phyloP scores from a whole-genome alignment of 75 land plant genomes.

The Gnetum montanum region DNA sequence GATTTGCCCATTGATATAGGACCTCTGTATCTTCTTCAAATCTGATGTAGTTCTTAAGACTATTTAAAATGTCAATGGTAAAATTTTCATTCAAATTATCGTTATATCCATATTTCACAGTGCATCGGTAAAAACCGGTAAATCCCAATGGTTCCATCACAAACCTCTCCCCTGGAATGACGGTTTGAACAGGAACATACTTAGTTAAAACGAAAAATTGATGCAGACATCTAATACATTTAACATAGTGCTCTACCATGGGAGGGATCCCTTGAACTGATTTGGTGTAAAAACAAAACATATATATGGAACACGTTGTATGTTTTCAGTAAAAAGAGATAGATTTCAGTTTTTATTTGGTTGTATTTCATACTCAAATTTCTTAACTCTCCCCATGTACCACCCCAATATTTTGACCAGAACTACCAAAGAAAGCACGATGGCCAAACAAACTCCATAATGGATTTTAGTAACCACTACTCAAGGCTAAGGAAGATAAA shows the following conservation, averaged over 20 bases:
- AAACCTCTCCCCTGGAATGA: conserved; percentile 40
- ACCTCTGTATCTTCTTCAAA: not conserved
- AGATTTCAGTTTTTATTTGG: conserved; percentile 13
- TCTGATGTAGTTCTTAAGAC: conserved; percentile 2
- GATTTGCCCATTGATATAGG: not conserved
- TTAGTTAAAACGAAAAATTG: conserved; percentile 25
- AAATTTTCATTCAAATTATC: conserved; percentile 23
- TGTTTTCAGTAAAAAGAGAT: conserved; percentile 6
- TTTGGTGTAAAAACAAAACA: conserved; percentile 45
- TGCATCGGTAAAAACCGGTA: conserved; percentile 44
- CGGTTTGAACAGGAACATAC: conserved; percentile 31
- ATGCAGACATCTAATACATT: conserved; percentile 31
- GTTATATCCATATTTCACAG: conserved; percentile 49
- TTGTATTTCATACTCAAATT: conserved; percentile 26
- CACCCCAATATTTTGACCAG: conserved; percentile 29
- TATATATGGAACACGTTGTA: conserved; percentile 31
- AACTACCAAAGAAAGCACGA: conserved; percentile 27
- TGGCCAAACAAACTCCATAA: conserved; percentile 57
- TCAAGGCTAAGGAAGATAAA: conserved; percentile 20
- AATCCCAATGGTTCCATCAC: conserved; percentile 22
- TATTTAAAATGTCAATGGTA: conserved; percentile 4
- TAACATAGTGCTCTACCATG: conserved; percentile 31
- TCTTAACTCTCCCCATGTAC: conserved; percentile 37
- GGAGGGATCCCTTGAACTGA: conserved; percentile 43
- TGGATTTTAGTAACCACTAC: conserved; percentile 35